Evolutionary conservation across 2,329 filamentous ascomycete genomes (phyloP), one percentile per base, ranked within the genome.

Genomic region (Cytospora piceicola): DNA sequence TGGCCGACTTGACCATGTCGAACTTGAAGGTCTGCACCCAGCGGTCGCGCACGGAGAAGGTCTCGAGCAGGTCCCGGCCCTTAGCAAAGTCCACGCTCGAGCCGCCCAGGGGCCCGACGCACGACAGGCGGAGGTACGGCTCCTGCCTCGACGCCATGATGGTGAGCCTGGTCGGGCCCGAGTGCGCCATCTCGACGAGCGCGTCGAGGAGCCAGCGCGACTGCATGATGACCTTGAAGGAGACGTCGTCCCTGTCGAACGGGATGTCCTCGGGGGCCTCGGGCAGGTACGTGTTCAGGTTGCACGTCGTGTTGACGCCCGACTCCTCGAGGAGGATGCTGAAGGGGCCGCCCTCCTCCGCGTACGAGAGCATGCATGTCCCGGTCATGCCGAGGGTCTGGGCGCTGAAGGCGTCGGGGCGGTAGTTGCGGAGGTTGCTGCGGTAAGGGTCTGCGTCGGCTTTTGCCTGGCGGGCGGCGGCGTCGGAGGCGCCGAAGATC

Each of bases 221-320:
- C 70, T 90, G 91, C 91, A 97, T 97, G 74, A 99, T 98, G 67
- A 97, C 93, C 76, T 98, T 99, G 80, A 97, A 91, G 11, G 88
- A 83, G 11, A 98, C 82, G 61, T 89, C 86, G 59, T 93, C 86
- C 36, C 93, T 87, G 73, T 94, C 88, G 70, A 99, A 93, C 0
- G 94, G 95, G 55, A 99, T 98, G 60, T 94, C 90, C 60, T 94
- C 90, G 20, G 87, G 84, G 52, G 80, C 78, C 69, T 93, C 89
- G 20, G 91, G 86, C 58, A 93, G 85, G 78, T 97, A 99, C 0
- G 95, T 98, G 9, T 90, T 92, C 60, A 99, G 82, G 67, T 95
- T 90, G 77, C 94, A 97, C 11, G 91, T 96, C 0, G 94, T 97
- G 64, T 90, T 94, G 56, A 97, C 90, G 4, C 91, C 91, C 1